Percentiles rank a stretch among this genome's conserved stretches.
Conservation (phyloP, 2,329 filamentous ascomycete genomes). For the Fusarium subtropicale region DNA sequence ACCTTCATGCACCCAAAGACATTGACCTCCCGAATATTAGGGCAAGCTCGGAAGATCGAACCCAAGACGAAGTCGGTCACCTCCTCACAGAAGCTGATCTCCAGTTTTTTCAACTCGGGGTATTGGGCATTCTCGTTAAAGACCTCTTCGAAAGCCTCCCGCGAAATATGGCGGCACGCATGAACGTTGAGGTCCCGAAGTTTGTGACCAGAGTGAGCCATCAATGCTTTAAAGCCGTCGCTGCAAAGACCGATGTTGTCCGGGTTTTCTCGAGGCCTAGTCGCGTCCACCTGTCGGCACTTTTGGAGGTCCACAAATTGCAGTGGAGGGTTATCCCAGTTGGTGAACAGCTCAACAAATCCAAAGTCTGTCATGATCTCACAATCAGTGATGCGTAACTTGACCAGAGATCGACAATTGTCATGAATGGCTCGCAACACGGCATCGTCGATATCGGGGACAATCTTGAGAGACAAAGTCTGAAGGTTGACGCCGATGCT, state of each 20-base stretch:
- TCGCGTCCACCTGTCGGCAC: slow-evolving; percentile 80
- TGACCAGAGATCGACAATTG: slow-evolving; percentile 74
- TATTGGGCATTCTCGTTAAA: slow-evolving; percentile 74
- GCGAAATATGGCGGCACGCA: slow-evolving; percentile 84
- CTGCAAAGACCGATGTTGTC: slow-evolving; percentile 79
- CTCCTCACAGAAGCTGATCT: slow-evolving; percentile 80
- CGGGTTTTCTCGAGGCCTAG: slow-evolving; percentile 72
- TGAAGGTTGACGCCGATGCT: slow-evolving; percentile 73
- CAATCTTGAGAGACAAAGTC: slow-evolving; percentile 81
- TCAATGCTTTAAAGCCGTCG: slow-evolving; percentile 80
- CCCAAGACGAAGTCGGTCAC: slow-evolving; percentile 74
- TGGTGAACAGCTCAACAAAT: slow-evolving; percentile 77
- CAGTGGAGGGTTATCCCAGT: slow-evolving; percentile 80
- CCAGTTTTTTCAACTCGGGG: slow-evolving; percentile 75
- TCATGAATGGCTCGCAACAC: slow-evolving; percentile 78
- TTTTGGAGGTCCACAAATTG: slow-evolving; percentile 78
- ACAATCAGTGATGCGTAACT: slow-evolving; percentile 86
- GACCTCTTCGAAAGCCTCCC: slow-evolving; percentile 76
- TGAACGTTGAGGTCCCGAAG: slow-evolving; percentile 80
- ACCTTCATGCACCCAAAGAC: slow-evolving; percentile 76
- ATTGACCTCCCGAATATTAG: slow-evolving; percentile 68
- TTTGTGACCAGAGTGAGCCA: slow-evolving; percentile 80
- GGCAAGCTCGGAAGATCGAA: slow-evolving; percentile 72
- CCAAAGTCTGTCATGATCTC: slow-evolving; percentile 79
- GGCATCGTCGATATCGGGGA: slow-evolving; percentile 73